Evolutionary conservation across 257 asterid genomes (phyloP), one percentile per base, ranked within the genome.

Genomic region (Catharanthus roseus): DNA sequence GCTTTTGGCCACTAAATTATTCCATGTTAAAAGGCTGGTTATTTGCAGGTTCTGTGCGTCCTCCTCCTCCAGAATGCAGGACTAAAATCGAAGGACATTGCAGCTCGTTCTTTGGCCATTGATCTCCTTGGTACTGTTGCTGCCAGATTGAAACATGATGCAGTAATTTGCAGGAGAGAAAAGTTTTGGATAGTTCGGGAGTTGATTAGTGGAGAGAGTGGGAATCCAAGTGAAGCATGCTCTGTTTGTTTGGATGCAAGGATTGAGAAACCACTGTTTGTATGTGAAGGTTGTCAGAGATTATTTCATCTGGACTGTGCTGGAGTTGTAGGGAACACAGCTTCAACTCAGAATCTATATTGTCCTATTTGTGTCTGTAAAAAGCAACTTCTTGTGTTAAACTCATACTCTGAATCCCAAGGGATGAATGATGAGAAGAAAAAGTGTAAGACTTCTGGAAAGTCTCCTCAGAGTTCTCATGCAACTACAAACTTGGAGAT

Each of bases 121-220:
- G 99, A 95, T 80, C 91, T 95, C 77, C 96, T 95, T 81, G 99
- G 99, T 64, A 89, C 97, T 53, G 87, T 95, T 81, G 99, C 96
- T 74, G 96, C 99, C 45, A 86, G 99, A 85, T 80, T 95, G 83
- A 95, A 95, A 80, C 91, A 83, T 69, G 99, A 95, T 78, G 97
- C 96, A 61, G 89, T 84, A 60, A 75, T 83, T 44, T 87, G 86
- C 76, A 85, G 84, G 83, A 82, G 81, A 78, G 96, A 91, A 68
- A 87, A 79, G 71, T 91, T 85, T 86, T 95, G 99, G 99, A 81
- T 89, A 66, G 89, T 88, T 51, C 86, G 83, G 69, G 93, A 81
- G 78, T 75, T 89, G 77, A 76, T 81, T 78, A 81, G 73, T 57
- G 79, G 75, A 54, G 87, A 80, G 68, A 75, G 51, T 76, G 82